Conservation (phyloP, 2,329 filamentous ascomycete species). For the Penicillium sp. region DNA sequence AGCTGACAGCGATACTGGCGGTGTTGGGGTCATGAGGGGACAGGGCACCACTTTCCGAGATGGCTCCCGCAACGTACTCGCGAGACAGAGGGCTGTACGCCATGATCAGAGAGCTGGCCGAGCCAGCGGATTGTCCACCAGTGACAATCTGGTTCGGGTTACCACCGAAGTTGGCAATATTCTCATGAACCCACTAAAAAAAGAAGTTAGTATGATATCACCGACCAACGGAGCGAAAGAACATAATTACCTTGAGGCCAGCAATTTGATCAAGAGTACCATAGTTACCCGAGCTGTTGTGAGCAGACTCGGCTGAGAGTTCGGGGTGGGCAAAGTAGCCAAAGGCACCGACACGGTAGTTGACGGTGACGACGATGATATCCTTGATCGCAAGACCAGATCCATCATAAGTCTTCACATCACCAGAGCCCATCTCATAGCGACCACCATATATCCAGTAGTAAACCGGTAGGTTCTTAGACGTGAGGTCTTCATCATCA, state of each 20-base stretch:
- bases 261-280: neutral
- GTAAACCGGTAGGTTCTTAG: neutral
- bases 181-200: neutral
- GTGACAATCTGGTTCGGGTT: neutral
- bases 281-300: conserved; percentile 1
- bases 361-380: neutral
- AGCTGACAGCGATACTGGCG: neutral
- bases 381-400: neutral
- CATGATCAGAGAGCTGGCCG: neutral
- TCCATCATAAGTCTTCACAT: neutral
- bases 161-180: neutral
- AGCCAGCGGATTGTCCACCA: neutral
- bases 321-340: neutral
- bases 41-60: neutral
- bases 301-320: neutral
- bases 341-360: neutral
- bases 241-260: neutral
- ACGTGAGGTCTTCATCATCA: neutral
- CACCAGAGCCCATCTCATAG: neutral
- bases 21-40: neutral
- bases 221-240: neutral
- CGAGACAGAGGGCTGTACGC: neutral
- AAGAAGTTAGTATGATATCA: neutral
- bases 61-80: neutral
- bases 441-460: neutral